Evolutionary conservation across 371 early-diverging fungal genomes (phyloP).

Genomic region (Saksenaea vasiformis): DNA sequence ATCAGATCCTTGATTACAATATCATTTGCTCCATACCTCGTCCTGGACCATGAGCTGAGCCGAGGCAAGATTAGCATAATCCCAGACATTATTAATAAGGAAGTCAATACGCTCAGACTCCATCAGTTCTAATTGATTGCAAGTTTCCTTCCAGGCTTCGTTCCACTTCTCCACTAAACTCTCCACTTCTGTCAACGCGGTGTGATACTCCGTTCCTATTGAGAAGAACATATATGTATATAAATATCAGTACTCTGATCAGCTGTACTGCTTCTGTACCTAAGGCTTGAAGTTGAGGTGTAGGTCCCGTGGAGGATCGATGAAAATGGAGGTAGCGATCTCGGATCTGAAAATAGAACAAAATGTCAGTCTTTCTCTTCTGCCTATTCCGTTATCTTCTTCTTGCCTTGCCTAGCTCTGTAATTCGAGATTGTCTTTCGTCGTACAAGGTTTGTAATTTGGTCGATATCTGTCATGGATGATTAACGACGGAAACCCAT

Average conservation of each 20-base stretch:
- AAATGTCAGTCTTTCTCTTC: not conserved
- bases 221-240: not conserved
- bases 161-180: constrained; percentile 37
- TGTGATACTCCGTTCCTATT: constrained; percentile 24
- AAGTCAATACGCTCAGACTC: constrained; percentile 45
- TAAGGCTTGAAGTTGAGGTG: constrained; percentile 12
- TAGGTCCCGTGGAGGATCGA: constrained; percentile 16
- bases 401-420: constrained; percentile 22
- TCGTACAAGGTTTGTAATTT: constrained; percentile 15
- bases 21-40: constrained; percentile 22
- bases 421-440: constrained; percentile 13
- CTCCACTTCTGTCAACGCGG: constrained; percentile 25
- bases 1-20: not conserved
- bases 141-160: constrained; percentile 36
- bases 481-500: not conserved
- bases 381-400: not conserved
- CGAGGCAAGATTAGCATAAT: constrained; percentile 45
- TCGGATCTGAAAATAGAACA: constrained; percentile 11
- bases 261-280: constrained; percentile 14
- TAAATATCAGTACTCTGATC: not conserved
- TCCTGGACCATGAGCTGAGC: constrained; percentile 42
- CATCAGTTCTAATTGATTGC: constrained; percentile 36
- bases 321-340: constrained; percentile 21
- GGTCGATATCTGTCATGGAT: not conserved
- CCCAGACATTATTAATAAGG: constrained; percentile 40